phyloP scores from a whole-genome alignment of 495 filamentous ascomycete genomes.

The Aspergillus bertholletiae region DNA sequence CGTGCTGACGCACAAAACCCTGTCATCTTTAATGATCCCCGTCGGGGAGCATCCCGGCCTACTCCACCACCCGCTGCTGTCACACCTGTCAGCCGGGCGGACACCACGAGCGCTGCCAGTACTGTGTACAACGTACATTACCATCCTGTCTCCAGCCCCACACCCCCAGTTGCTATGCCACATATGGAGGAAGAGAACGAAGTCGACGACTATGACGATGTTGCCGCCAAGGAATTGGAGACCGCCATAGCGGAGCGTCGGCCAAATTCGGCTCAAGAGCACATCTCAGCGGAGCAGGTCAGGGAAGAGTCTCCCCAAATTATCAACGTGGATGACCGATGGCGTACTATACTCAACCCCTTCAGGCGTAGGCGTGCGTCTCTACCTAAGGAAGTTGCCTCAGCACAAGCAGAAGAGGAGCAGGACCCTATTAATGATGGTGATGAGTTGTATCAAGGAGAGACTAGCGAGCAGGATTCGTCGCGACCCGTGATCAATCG shows the following conservation, averaged over 20 bases:
- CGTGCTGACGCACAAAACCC: constrained; percentile 12
- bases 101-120: constrained; percentile 72
- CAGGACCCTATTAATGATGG: constrained; percentile 13
- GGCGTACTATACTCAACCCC: constrained; percentile 48
- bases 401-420: constrained; percentile 42
- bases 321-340: constrained; percentile 35
- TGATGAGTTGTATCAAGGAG: constrained; percentile 13
- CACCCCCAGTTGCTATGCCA: constrained; percentile 45
- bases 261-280: constrained; percentile 8
- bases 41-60: constrained; percentile 42
- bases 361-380: constrained; percentile 52
- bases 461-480: constrained; percentile 16
- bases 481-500: constrained; percentile 16
- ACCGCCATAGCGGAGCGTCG: constrained; percentile 12
- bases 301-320: constrained; percentile 34
- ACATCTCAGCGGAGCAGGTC: constrained; percentile 11
- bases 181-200: constrained; percentile 38
- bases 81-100: constrained; percentile 73
- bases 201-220: constrained; percentile 16
- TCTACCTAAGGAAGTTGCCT: constrained; percentile 53
- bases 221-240: constrained; percentile 26
- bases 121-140: constrained; percentile 85
- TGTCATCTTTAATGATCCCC: constrained; percentile 14
- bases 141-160: constrained; percentile 69
- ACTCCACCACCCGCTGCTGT: constrained; percentile 60